A percentile compares a stretch with the other conserved stretches of the same genome.
Evolutionary conservation across 306 rosid species (phyloP).

Genomic region (Oemleria cerasiformis): DNA sequence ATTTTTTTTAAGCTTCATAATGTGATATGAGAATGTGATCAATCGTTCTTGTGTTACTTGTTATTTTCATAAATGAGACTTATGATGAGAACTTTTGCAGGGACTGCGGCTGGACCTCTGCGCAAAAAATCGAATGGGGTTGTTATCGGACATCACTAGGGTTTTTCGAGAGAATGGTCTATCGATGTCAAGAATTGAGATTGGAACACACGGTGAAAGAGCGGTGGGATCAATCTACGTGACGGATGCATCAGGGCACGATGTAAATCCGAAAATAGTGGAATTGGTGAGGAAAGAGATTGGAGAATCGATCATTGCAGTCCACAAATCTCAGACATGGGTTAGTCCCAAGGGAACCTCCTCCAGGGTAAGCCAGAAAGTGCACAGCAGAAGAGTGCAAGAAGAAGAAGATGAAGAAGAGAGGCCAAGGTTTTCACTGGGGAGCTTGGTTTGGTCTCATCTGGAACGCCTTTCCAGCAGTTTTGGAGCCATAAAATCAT

Average conservation of each 20-base stretch:
- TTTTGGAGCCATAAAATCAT: conserved; percentile 48
- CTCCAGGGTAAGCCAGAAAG: not conserved
- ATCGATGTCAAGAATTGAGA: conserved; percentile 55
- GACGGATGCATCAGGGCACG: conserved; percentile 50
- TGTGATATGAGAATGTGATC: not conserved
- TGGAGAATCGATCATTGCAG: conserved; percentile 52
- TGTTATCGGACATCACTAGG: conserved; percentile 60
- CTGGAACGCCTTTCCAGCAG: conserved; percentile 60
- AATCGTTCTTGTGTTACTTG: not conserved
- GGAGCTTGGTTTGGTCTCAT: conserved; percentile 71
- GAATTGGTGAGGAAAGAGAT: conserved; percentile 52
- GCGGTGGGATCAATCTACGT: conserved; percentile 74
- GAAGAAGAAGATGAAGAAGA: conserved; percentile 27
- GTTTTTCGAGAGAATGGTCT: conserved; percentile 68
- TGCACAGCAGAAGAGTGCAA: not conserved
- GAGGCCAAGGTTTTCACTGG: conserved; percentile 50
- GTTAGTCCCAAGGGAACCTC: conserved; percentile 18
- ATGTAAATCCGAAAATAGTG: conserved; percentile 43
- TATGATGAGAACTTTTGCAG: conserved; percentile 18
- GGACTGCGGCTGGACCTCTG: conserved; percentile 62
- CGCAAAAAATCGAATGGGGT: conserved; percentile 55
- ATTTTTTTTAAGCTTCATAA: not conserved
- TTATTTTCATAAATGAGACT: not conserved
- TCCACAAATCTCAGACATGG: conserved; percentile 47
- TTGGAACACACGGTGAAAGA: conserved; percentile 44